Percentiles rank a stretch among this genome's conserved stretches.
These are phyloP conservation scores for Ophiocytium majus DNA, from an alignment of 352 stramenopile species.

Conservation along the genomic window DNA sequence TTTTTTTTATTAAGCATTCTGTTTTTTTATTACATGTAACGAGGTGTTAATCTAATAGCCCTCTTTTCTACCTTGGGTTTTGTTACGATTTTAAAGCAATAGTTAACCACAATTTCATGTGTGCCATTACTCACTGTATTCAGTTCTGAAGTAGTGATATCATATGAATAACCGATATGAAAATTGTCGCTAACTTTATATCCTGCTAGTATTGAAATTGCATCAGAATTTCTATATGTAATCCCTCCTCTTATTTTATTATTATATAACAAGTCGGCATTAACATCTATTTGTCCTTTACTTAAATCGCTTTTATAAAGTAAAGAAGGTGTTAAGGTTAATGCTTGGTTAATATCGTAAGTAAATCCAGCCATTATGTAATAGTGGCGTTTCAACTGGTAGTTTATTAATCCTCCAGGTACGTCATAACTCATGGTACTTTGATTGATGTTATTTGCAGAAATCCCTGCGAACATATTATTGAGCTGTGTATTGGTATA, in stretches of 20 bases:
- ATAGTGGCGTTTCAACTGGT: constrained; percentile 19
- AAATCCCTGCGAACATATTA: constrained; percentile 21
- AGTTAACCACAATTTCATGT: constrained; percentile 22
- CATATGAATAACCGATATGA: constrained; percentile 22
- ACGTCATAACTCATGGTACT: constrained; percentile 20
- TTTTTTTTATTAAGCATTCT: constrained; percentile 23
- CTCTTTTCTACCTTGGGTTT: constrained; percentile 20
- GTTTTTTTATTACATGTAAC: constrained; percentile 23
- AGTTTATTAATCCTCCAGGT: constrained; percentile 21
- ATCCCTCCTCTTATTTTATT: constrained; percentile 22
- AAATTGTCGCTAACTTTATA: constrained; percentile 22
- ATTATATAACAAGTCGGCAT: constrained; percentile 22
- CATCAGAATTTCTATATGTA: constrained; percentile 22
- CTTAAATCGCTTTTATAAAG: constrained; percentile 22
- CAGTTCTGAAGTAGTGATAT: constrained; percentile 21
- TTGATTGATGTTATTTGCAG: constrained; percentile 22
- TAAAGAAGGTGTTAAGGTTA: constrained; percentile 22
- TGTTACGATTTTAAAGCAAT: constrained; percentile 22
- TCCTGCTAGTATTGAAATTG: constrained; percentile 21
- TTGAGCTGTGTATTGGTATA: constrained; percentile 21
- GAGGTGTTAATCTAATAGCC: constrained; percentile 20
- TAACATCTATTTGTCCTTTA: constrained; percentile 22
- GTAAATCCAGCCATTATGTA: constrained; percentile 21
- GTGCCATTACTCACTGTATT: constrained; percentile 20
- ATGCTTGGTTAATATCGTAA: constrained; percentile 22